These are phyloP conservation scores for Bacidia gigantensis DNA, from an alignment of 495 filamentous ascomycete species.

Conservation along the genomic window DNA sequence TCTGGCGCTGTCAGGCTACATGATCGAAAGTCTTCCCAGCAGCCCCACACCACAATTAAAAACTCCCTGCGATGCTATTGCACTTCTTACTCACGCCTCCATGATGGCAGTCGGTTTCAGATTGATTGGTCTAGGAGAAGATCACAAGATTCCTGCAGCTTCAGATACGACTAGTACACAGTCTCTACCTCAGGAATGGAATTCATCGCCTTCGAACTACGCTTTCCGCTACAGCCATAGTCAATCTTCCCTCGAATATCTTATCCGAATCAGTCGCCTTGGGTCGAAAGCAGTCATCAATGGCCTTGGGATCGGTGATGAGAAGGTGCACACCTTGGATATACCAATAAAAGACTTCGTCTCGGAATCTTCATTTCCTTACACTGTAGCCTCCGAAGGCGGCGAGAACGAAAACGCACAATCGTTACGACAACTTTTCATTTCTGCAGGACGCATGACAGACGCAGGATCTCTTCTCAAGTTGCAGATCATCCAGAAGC, in stretches of 20 bases:
- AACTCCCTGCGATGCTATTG: slow-evolving; percentile 70
- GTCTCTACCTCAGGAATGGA: slow-evolving; percentile 69
- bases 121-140: slow-evolving; percentile 70
- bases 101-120: slow-evolving; percentile 72
- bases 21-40: slow-evolving; percentile 27
- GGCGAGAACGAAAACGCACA: slow-evolving; percentile 16
- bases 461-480: slow-evolving; percentile 60
- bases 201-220: slow-evolving; percentile 46
- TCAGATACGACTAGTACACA: slow-evolving; percentile 30
- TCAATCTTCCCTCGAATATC: slow-evolving; percentile 77
- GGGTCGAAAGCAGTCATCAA: slow-evolving; percentile 73
- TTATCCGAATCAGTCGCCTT: slow-evolving; percentile 69
- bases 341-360: slow-evolving; percentile 64
- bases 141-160: slow-evolving; percentile 45
- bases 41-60: slow-evolving; percentile 46
- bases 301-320: slow-evolving; percentile 63
- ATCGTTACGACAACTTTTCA: slow-evolving; percentile 56
- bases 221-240: slow-evolving; percentile 79
- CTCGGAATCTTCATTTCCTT: slow-evolving; percentile 44
- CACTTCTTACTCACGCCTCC: slow-evolving; percentile 71
- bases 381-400: slow-evolving; percentile 17
- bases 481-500: slow-evolving; percentile 63
- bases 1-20: slow-evolving; percentile 12
- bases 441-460: slow-evolving; percentile 48
- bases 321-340: slow-evolving; percentile 67